phyloP scores from a whole-genome alignment of 345 rosid genomes.

The Conringia planisiliqua region DNA sequence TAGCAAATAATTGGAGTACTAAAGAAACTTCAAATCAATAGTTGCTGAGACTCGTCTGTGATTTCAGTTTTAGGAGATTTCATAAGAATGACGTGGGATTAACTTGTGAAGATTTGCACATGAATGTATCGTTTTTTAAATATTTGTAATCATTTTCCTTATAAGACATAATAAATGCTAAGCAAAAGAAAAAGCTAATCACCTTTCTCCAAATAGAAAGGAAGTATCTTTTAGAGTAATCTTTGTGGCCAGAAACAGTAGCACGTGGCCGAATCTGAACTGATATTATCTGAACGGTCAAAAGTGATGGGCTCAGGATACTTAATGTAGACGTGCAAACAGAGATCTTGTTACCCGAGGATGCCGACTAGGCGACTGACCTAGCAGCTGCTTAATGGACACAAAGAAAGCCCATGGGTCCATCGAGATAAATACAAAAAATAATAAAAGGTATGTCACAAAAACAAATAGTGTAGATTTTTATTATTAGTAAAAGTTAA shows the following conservation, averaged over 20 bases:
- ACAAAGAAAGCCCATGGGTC: not conserved
- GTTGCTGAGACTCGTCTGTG: not conserved
- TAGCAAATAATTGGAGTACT: not conserved
- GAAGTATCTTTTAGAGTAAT: not conserved
- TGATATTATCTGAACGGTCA: not conserved
- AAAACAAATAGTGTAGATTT: not conserved
- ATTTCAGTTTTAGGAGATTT: not conserved
- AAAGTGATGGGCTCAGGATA: not conserved
- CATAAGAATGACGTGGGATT: not conserved
- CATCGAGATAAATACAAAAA: not conserved
- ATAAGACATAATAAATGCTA: not conserved
- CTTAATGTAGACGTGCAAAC: conserved; percentile 4
- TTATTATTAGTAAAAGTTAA: not conserved
- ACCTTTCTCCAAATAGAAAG: not conserved
- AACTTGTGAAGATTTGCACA: not conserved
- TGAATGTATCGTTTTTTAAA: no score
- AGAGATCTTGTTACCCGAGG: not conserved
- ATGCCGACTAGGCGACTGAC: not conserved
- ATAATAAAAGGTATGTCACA: not conserved
- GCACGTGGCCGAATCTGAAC: conserved; percentile 10
- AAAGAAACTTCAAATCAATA: not conserved
- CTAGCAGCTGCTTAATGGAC: not conserved
- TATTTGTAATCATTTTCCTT: not conserved
- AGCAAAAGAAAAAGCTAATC: not conserved
- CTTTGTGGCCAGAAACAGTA: not conserved